Conservation (phyloP, 2,329 filamentous ascomycete genomes). For the Atkinsonella texensis region DNA sequence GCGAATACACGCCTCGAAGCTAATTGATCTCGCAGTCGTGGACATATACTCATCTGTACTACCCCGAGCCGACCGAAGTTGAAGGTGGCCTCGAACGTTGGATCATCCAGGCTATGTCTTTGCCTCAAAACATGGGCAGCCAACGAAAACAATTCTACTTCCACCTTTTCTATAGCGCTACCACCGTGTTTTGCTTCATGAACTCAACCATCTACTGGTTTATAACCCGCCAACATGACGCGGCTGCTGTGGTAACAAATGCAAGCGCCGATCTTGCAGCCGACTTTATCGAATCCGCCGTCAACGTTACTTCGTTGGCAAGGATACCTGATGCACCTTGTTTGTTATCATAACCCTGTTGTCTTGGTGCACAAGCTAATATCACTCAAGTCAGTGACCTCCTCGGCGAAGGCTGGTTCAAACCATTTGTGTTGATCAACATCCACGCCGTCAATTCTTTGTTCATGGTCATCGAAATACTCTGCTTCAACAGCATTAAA, state of each 20-base stretch:
- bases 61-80: slow-evolving; percentile 27
- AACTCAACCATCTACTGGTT: slow-evolving; percentile 40
- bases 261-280: not conserved
- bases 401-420: slow-evolving; percentile 36
- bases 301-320: not conserved
- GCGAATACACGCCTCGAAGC: not conserved
- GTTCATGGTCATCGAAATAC: slow-evolving; percentile 32
- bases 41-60: slow-evolving; percentile 40
- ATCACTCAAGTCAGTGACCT: slow-evolving; percentile 30
- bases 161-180: slow-evolving; percentile 36
- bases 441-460: slow-evolving; percentile 31
- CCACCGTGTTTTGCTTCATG: slow-evolving; percentile 35
- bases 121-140: slow-evolving; percentile 29
- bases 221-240: slow-evolving; percentile 21
- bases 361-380: slow-evolving; percentile 9
- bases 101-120: slow-evolving; percentile 30
- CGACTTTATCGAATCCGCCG: not conserved
- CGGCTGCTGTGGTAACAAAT: slow-evolving; percentile 4
- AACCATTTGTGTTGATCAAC: slow-evolving; percentile 33
- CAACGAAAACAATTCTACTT: slow-evolving; percentile 34
- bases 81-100: slow-evolving; percentile 24
- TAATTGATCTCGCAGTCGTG: slow-evolving; percentile 25
- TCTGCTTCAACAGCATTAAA: slow-evolving; percentile 41
- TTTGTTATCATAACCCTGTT: slow-evolving; percentile 5
- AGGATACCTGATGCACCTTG: slow-evolving; percentile 13